Conservation (phyloP, 371 early-diverging fungal genomes). For the Actinomucor elegans region DNA sequence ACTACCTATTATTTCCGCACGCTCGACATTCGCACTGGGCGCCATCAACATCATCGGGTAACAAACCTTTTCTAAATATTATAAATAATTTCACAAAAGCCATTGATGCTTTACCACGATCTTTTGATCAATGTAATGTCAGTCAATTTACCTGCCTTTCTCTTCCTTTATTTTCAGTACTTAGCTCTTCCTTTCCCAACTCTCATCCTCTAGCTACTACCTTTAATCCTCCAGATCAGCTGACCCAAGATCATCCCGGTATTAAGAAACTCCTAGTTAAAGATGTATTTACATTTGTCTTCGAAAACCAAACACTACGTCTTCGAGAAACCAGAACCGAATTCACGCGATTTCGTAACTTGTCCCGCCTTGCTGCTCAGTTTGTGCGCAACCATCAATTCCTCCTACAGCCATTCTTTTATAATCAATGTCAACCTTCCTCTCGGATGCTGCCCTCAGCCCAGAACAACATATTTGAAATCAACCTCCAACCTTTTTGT, state of each 20-base stretch:
- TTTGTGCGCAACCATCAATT: neutral
- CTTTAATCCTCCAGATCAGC: neutral
- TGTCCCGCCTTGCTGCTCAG: neutral
- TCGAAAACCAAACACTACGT: neutral
- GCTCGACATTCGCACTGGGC: too few relatives aligned
- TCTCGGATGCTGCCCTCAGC: too few relatives aligned
- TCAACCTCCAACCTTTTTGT: neutral
- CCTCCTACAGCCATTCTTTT: neutral
- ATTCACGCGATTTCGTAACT: too few relatives aligned
- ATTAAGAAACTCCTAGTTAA: neutral
- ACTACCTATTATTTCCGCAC: neutral
- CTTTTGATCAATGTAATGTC: neutral
- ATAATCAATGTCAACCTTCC: too few relatives aligned
- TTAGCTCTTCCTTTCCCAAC: neutral
- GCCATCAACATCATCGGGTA: neutral
- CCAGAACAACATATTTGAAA: too few relatives aligned
- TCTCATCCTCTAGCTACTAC: neutral
- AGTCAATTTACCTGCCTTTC: neutral
- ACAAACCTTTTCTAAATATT: neutral
- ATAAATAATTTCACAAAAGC: neutral
- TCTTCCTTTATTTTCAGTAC: neutral
- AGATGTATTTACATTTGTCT: neutral
- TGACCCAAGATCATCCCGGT: neutral
- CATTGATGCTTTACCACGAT: too few relatives aligned
- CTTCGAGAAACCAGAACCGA: too few relatives aligned